phyloP scores from a whole-genome alignment of 139 green algal species.

The Edaphochlamys debaryana region DNA sequence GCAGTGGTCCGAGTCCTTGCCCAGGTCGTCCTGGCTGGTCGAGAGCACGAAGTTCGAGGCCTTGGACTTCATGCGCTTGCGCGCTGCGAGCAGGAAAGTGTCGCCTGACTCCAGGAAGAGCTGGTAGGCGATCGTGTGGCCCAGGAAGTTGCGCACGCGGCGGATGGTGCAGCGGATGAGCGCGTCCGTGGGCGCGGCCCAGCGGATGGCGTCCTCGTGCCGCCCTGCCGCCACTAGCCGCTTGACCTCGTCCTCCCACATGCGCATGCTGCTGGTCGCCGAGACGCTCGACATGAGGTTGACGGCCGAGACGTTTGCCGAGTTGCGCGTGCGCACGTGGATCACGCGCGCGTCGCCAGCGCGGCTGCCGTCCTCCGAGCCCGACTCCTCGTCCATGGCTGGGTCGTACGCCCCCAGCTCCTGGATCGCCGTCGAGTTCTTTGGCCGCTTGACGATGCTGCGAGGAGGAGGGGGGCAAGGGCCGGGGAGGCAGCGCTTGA shows the following conservation, averaged over 20 bases:
- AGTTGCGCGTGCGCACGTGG: no score
- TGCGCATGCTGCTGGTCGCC: neutral
- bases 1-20: slow-evolving; percentile 9
- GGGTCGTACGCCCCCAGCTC: neutral
- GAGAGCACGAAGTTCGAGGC: slow-evolving; percentile 33
- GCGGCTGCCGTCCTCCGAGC: neutral
- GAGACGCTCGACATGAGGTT: neutral
- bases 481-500: neutral
- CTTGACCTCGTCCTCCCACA: slow-evolving; percentile 52
- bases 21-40: slow-evolving; percentile 15
- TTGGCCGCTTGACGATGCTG: slow-evolving; percentile 1
- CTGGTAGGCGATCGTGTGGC: slow-evolving; percentile 27
- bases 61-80: slow-evolving; percentile 87
- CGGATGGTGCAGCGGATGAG: slow-evolving; percentile 58
- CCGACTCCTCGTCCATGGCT: neutral
- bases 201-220: slow-evolving; percentile 44
- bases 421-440: neutral
- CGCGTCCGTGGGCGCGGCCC: slow-evolving; percentile 39
- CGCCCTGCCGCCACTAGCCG: slow-evolving; percentile 12
- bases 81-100: slow-evolving; percentile 84
- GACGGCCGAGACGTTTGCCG: neutral
- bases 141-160: slow-evolving; percentile 47
- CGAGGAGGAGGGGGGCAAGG: neutral
- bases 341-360: no score
- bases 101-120: slow-evolving; percentile 71